Percentiles rank a stretch among this genome's conserved stretches.
phyloP scores from a whole-genome alignment of 2,329 filamentous ascomycete genomes.

The Cordyceps tenuipes region DNA sequence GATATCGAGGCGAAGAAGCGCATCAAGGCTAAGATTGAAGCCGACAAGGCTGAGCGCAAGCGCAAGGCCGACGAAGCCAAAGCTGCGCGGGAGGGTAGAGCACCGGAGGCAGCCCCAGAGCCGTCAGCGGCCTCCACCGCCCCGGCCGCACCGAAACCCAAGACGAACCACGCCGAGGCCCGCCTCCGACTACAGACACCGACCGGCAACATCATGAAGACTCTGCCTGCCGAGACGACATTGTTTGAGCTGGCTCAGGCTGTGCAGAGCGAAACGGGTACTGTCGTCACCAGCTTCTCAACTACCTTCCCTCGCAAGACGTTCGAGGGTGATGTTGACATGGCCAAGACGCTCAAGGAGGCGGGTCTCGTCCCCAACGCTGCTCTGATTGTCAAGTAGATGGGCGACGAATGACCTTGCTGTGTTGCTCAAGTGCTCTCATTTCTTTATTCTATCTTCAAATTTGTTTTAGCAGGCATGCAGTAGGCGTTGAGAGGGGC shows the following conservation, averaged over 20 bases:
- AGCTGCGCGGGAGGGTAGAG: conserved; percentile 72
- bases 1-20: conserved; percentile 80
- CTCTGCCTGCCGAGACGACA: conserved; percentile 79
- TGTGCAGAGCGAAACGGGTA: conserved; percentile 61
- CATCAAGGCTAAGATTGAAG: conserved; percentile 89
- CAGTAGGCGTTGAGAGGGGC: background rate
- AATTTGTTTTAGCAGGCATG: background rate
- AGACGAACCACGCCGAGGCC: conserved; percentile 68
- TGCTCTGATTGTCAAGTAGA: conserved; percentile 66
- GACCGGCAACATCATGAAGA: conserved; percentile 72
- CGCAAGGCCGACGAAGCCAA: conserved; percentile 80
- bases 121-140: conserved; percentile 34
- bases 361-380: conserved; percentile 84
- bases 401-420: background rate
- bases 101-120: conserved; percentile 31
- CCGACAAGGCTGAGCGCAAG: conserved; percentile 83
- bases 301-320: conserved; percentile 83
- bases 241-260: conserved; percentile 84
- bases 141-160: conserved; percentile 47
- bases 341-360: conserved; percentile 87
- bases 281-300: conserved; percentile 66
- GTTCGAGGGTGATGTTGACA: conserved; percentile 61
- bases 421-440: background rate
- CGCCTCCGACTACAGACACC: conserved; percentile 73
- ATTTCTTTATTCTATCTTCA: background rate